phyloP scores from a whole-genome alignment of 495 filamentous ascomycete genomes.

The Hypoxylon trugodes region DNA sequence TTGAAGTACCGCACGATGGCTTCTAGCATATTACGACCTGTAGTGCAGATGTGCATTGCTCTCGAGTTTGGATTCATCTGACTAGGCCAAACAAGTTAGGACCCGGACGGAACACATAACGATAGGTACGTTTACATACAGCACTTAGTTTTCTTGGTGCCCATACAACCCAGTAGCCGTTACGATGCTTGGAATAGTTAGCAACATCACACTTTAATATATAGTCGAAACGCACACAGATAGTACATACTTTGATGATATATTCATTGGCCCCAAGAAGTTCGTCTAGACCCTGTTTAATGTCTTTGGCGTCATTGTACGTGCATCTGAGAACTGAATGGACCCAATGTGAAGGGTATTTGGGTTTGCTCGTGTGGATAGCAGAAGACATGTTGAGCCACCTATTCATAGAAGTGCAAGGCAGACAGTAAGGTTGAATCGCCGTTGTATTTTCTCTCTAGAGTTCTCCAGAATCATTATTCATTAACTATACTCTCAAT shows the following conservation, averaged over 20 bases:
- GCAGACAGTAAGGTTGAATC: neutral
- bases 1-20: no score
- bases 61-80: conserved; percentile 9
- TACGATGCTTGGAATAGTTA: conserved; percentile 10
- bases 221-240: neutral
- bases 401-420: neutral
- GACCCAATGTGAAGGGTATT: conserved; percentile 1
- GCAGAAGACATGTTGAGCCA: neutral
- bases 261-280: conserved; percentile 3
- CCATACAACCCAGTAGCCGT: conserved; percentile 18
- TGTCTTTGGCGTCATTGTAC: conserved; percentile 10
- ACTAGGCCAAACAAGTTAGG: no score
- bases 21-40: neutral
- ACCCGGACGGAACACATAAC: no score
- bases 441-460: neutral
- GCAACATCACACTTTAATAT: neutral
- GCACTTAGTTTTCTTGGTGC: conserved; percentile 33
- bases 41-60: conserved; percentile 9
- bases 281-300: conserved; percentile 5
- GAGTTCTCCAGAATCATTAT: neutral
- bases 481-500: neutral
- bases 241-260: conserved; percentile 6
- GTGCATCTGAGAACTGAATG: conserved; percentile 5
- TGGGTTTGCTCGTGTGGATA: neutral
- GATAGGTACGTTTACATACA: conserved; percentile 31